A percentile compares a stretch with the other conserved stretches of the same genome.
These are phyloP conservation scores for Dipteronia dyeriana DNA, from an alignment of 345 rosid species.

Conservation along the genomic window DNA sequence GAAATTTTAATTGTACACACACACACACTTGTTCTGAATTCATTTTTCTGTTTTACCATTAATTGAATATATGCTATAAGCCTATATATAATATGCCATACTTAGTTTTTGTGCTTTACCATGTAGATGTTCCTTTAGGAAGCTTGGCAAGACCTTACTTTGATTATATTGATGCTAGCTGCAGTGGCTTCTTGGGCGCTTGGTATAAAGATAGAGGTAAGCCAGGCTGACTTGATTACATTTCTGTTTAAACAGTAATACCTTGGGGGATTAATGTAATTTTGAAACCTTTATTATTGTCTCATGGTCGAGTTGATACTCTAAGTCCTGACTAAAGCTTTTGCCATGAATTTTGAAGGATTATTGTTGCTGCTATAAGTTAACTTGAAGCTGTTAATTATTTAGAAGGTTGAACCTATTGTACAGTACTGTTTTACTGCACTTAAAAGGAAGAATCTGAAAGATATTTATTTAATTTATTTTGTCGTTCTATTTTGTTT, in stretches of 20 bases:
- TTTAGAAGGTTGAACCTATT: no score
- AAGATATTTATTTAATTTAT: no score
- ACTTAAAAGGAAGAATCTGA: no score
- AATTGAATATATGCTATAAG: not conserved
- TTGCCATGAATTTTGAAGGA: no score
- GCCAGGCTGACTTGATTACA: no score
- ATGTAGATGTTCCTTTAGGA: slow-evolving; percentile 85
- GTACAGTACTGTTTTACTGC: no score
- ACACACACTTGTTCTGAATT: not conserved
- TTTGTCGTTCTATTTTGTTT: no score
- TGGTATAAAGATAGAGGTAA: slow-evolving; percentile 97
- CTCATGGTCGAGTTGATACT: not conserved
- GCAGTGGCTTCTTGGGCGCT: slow-evolving; percentile 83
- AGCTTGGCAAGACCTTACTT: slow-evolving; percentile 86
- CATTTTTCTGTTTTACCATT: not conserved
- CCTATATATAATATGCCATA: not conserved
- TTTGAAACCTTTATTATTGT: not conserved
- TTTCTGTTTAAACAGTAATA: not conserved
- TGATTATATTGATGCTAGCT: slow-evolving; percentile 88
- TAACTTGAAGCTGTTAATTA: no score
- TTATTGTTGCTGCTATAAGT: no score
- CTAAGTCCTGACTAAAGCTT: not conserved
- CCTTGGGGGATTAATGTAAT: not conserved
- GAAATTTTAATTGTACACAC: not conserved
- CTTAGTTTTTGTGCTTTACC: not conserved